Evolutionary conservation across 2,329 filamentous ascomycete genomes (phyloP).

Genomic region (Chaetomiaceae sp.): DNA sequence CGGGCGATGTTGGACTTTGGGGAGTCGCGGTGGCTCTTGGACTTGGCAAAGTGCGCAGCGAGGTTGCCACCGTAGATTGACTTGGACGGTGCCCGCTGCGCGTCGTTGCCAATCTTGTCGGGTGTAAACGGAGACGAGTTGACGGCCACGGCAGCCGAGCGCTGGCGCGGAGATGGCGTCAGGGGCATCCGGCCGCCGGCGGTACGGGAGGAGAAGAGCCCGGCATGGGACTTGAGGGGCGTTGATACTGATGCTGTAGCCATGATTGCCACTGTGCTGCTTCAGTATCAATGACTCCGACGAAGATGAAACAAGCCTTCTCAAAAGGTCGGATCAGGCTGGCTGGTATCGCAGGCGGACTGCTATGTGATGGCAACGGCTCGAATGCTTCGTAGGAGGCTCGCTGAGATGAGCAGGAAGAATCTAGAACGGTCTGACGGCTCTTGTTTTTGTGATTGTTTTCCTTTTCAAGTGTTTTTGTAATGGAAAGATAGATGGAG

Average conservation of each 20-base stretch:
- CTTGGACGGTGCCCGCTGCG: constrained; percentile 49
- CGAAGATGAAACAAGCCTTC: constrained; percentile 42
- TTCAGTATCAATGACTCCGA: constrained; percentile 36
- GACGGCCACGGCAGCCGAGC: constrained; percentile 45
- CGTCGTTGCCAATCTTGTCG: constrained; percentile 49
- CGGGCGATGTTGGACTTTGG: constrained; percentile 95
- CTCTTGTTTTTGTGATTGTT: not conserved
- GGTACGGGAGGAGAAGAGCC: constrained; percentile 85
- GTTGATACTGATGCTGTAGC: constrained; percentile 76
- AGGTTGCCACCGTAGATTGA: constrained; percentile 77
- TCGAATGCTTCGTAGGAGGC: no score
- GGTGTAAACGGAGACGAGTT: constrained; percentile 75
- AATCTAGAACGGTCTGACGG: not conserved
- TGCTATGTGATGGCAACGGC: no score
- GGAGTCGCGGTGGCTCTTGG: constrained; percentile 72
- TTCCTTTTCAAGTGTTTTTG: no score
- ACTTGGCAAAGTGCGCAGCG: constrained; percentile 70
- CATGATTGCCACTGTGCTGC: constrained; percentile 52
- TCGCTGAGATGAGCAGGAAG: constrained; percentile 14
- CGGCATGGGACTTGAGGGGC: constrained; percentile 89
- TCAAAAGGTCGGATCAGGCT: constrained; percentile 35
- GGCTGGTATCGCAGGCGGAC: no score
- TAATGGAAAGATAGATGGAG: no score
- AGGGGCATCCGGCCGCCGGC: constrained; percentile 92
- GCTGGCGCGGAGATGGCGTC: constrained; percentile 77